Evolutionary conservation across 1,284 basidiomycete genomes (phyloP).

Genomic region (Rhodotorula sp.): DNA sequence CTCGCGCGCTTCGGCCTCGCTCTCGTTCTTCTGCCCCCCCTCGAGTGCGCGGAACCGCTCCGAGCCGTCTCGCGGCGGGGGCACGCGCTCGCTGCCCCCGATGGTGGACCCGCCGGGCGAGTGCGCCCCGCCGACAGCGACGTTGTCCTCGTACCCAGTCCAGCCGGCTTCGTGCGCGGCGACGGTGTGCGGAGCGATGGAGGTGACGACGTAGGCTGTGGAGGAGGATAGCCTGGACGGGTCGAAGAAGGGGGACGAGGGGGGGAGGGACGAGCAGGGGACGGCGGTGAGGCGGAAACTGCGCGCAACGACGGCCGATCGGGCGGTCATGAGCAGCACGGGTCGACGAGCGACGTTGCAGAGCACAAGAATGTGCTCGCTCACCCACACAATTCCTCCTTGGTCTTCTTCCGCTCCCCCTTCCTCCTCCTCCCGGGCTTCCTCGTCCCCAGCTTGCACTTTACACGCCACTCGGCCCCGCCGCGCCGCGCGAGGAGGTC

Average conservation of each 20-base stretch:
- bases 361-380: too few species aligned
- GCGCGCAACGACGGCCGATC: neutral
- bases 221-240: neutral
- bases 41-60: neutral
- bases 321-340: too few species aligned
- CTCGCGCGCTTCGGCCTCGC: too few species aligned
- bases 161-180: neutral
- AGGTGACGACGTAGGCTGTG: neutral
- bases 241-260: neutral
- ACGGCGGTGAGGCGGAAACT: slow-evolving; percentile 5
- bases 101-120: neutral
- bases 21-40: too few species aligned
- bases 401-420: neutral
- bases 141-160: neutral
- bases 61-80: neutral
- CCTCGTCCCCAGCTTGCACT: slow-evolving; percentile 8
- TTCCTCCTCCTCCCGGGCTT: neutral
- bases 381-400: neutral
- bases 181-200: neutral
- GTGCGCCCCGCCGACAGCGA: too few species aligned
- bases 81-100: neutral
- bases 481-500: neutral
- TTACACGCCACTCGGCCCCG: neutral
- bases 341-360: too few species aligned
- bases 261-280: neutral